Conservation (phyloP, 768 basidiomycete species). For the Xerocomus brunneocitrinus region DNA sequence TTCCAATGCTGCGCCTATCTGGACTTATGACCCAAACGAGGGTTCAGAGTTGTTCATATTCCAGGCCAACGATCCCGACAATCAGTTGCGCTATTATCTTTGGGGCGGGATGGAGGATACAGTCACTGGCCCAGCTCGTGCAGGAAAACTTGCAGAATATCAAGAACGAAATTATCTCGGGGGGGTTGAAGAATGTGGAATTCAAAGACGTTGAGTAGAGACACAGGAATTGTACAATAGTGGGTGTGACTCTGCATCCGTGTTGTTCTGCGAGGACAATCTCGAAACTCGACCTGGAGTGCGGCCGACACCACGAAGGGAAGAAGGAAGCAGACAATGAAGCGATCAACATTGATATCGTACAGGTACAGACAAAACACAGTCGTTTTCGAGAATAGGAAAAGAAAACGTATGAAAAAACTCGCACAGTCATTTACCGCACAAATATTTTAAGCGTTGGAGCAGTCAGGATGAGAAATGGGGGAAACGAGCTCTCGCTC, state of each 20-base stretch:
- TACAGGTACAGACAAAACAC: neutral
- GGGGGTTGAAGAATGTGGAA: neutral
- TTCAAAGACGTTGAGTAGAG: neutral
- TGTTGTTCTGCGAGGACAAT: too few relatives aligned
- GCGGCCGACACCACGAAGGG: too few relatives aligned
- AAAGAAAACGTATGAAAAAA: neutral
- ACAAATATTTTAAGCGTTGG: too few relatives aligned
- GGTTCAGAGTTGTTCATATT: slow-evolving; percentile 2
- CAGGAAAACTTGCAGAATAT: neutral
- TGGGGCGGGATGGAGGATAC: neutral
- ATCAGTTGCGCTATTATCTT: neutral
- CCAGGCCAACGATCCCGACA: neutral
- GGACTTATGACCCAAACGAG: neutral
- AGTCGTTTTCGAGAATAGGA: too few relatives aligned
- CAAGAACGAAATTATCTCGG: neutral
- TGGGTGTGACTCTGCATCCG: neutral
- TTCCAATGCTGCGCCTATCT: neutral
- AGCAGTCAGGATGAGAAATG: too few relatives aligned
- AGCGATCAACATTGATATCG: neutral
- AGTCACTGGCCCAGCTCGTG: neutral
- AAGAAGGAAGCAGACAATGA: neutral
- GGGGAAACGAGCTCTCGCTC: too few relatives aligned
- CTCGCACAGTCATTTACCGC: neutral
- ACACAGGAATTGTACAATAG: neutral
- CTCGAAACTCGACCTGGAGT: too few relatives aligned